Percentiles rank a stretch among this genome's conserved stretches.
phyloP scores from a whole-genome alignment of 345 rosid genomes.

The Aquilaria malaccensis region DNA sequence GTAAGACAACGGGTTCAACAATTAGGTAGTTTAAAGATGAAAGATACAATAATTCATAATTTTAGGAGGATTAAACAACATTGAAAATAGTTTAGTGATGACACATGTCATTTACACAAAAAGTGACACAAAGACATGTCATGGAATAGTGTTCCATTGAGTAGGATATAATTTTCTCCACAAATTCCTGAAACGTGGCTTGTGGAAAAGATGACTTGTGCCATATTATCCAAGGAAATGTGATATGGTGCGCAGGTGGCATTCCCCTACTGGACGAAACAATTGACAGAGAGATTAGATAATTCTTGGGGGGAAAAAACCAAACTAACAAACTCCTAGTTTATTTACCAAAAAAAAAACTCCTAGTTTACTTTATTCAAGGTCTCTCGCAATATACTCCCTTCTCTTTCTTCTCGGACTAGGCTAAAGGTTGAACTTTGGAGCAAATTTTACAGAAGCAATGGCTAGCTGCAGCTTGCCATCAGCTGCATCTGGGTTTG shows the following conservation, averaged over 20 bases:
- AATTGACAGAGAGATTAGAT: slow-evolving; percentile 32
- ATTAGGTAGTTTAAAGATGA: too few relatives aligned
- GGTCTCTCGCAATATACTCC: slow-evolving; percentile 19
- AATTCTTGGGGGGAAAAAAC: slow-evolving; percentile 6
- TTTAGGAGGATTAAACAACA: too few relatives aligned
- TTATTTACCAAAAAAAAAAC: neutral
- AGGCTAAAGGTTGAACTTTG: neutral
- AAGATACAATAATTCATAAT: too few relatives aligned
- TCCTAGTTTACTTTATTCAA: slow-evolving; percentile 16
- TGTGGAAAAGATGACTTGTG: slow-evolving; percentile 9
- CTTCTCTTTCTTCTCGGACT: too few relatives aligned
- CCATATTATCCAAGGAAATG: slow-evolving; percentile 38
- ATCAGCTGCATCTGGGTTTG: slow-evolving; percentile 67
- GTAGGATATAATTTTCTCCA: too few relatives aligned
- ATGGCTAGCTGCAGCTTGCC: slow-evolving; percentile 67
- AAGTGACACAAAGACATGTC: too few relatives aligned
- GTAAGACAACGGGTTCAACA: too few relatives aligned
- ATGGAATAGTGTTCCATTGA: too few relatives aligned
- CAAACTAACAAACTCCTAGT: too few relatives aligned
- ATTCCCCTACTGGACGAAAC: slow-evolving; percentile 43
- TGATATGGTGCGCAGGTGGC: slow-evolving; percentile 58
- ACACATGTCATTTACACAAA: too few relatives aligned
- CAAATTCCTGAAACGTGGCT: too few relatives aligned
- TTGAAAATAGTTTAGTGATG: too few relatives aligned
- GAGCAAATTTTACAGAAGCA: neutral